A percentile compares a stretch with the other conserved stretches of the same genome.
These are phyloP conservation scores for Grigorovia transvaalensis DNA, from an alignment of 805 yeast genomes.

Conservation along the genomic window DNA sequence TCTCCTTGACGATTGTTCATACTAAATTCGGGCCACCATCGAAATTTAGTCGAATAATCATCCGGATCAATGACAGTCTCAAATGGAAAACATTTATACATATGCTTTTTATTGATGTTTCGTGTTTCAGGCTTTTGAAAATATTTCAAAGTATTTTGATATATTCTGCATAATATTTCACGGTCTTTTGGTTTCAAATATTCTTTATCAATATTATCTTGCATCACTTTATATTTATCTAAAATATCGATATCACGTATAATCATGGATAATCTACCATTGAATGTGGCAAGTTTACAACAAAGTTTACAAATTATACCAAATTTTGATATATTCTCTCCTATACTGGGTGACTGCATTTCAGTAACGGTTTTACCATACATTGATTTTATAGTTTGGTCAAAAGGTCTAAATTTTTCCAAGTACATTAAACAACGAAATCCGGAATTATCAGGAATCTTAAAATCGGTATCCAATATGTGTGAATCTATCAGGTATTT, in stretches of 20 bases:
- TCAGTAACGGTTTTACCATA: constrained; percentile 3
- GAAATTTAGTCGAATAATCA: not conserved
- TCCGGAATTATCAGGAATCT: constrained; percentile 9
- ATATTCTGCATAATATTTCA: not conserved
- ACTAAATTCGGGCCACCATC: not conserved
- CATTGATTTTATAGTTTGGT: constrained; percentile 4
- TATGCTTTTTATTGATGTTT: no score
- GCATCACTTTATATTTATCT: not conserved
- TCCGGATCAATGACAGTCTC: not conserved
- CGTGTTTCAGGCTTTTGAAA: not conserved
- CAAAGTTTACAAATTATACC: constrained; percentile 21
- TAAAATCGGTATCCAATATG: constrained; percentile 6
- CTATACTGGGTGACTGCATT: not conserved
- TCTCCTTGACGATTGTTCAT: not conserved
- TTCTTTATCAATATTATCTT: not conserved
- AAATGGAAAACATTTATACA: not conserved
- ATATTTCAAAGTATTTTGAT: not conserved
- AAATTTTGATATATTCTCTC: constrained; percentile 14
- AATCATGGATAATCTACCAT: constrained; percentile 16
- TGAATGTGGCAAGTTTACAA: constrained; percentile 12
- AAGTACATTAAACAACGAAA: constrained; percentile 15
- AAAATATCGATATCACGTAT: constrained; percentile 8
- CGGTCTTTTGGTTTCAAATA: not conserved
- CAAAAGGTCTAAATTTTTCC: constrained; percentile 10
- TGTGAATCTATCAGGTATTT: constrained; percentile 18